Evolutionary conservation across 2,329 filamentous ascomycete genomes (phyloP).

Genomic region (Raffaelea arxii): DNA sequence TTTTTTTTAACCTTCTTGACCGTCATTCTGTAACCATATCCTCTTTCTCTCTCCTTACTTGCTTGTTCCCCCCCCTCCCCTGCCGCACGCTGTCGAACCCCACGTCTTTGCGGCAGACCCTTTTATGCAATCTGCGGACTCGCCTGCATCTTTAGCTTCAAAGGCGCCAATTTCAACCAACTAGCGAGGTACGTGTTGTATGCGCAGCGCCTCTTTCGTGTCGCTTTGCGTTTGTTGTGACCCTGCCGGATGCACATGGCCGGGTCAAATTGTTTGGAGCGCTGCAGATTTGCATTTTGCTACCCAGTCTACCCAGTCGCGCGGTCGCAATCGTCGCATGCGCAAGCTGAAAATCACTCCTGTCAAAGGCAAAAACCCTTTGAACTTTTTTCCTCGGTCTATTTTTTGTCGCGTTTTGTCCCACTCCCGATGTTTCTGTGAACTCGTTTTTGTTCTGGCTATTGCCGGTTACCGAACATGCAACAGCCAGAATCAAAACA

Average conservation of each 20-base stretch:
- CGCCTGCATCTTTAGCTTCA: slow-evolving; percentile 12
- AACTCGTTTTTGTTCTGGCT: no score
- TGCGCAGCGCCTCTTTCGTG: background rate
- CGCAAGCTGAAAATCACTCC: no score
- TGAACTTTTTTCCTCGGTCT: no score
- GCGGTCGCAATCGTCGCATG: background rate
- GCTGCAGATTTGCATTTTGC: no score
- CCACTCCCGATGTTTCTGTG: background rate
- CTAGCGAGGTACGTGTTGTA: background rate
- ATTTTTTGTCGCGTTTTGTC: slow-evolving; percentile 6
- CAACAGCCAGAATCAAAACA: no score
- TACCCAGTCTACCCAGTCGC: no score
- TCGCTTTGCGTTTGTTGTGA: slow-evolving; percentile 1
- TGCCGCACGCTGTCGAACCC: slow-evolving; percentile 10
- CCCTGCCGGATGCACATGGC: no score
- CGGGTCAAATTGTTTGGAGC: no score
- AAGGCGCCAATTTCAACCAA: slow-evolving; percentile 2
- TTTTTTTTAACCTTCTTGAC: background rate
- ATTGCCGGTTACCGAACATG: background rate
- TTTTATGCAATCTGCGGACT: slow-evolving; percentile 9
- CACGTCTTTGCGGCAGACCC: slow-evolving; percentile 13
- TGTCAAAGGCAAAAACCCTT: no score
- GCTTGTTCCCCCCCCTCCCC: background rate
- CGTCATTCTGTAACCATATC: background rate
- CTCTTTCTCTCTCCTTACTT: background rate